A percentile compares a stretch with the other conserved stretches of the same genome.
Evolutionary conservation across 345 rosid species (phyloP).

Genomic region (sweet orange (Citrus sinensis)): DNA sequence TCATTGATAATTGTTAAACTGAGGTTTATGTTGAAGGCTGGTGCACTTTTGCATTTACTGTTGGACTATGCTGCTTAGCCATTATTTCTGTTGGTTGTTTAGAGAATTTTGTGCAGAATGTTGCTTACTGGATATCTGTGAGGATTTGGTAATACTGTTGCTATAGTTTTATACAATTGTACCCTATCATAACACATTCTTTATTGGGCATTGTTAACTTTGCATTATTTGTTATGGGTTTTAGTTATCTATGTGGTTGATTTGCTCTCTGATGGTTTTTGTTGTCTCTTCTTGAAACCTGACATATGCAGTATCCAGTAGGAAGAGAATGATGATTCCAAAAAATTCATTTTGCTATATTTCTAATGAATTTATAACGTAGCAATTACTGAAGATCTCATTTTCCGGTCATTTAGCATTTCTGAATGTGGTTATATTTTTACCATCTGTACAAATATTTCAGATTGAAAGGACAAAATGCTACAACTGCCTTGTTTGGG

Average conservation of each 20-base stretch:
- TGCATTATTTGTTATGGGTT: neutral
- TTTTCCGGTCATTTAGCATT: neutral
- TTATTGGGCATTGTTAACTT: neutral
- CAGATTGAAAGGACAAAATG: conserved; percentile 63
- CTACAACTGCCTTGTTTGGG: conserved; percentile 81
- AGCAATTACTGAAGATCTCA: neutral
- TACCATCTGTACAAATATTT: conserved; percentile 1
- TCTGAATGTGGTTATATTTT: neutral
- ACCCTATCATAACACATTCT: neutral
- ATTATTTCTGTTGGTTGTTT: neutral
- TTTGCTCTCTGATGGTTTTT: neutral
- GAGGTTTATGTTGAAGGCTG: neutral
- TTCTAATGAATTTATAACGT: neutral
- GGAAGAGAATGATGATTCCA: neutral
- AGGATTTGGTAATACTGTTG: neutral
- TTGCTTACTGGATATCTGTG: neutral
- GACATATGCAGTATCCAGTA: neutral
- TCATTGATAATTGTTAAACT: neutral
- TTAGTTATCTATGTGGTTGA: neutral
- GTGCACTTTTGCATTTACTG: neutral
- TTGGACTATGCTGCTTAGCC: neutral
- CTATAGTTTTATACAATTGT: neutral
- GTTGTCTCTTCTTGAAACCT: neutral
- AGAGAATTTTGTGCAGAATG: neutral
- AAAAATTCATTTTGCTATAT: neutral